These are phyloP conservation scores for Zanthoxylum bungeanum DNA, from an alignment of 345 rosid species.

Conservation along the genomic window DNA sequence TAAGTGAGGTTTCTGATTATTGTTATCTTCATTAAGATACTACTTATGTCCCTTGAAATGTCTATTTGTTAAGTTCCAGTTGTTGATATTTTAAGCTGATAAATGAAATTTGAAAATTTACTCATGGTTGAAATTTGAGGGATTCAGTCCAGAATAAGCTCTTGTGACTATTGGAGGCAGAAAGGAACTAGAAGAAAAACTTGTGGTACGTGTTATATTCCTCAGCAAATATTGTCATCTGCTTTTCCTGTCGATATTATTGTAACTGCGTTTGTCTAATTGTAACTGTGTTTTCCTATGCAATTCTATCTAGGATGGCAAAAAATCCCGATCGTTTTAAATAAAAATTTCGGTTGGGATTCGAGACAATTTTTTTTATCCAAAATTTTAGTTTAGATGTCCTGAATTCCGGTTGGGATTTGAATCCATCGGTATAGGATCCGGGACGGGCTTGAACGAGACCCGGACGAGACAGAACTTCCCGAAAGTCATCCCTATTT, in stretches of 20 bases:
- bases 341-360: too few species aligned
- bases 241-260: conserved; percentile 10
- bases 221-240: neutral
- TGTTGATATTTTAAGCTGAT: neutral
- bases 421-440: too few species aligned
- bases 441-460: too few species aligned
- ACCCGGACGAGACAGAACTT: too few species aligned
- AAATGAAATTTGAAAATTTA: conserved; percentile 6
- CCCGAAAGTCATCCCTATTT: too few species aligned
- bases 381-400: too few species aligned
- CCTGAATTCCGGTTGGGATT: too few species aligned
- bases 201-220: conserved; percentile 73
- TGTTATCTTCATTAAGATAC: neutral
- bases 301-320: too few species aligned
- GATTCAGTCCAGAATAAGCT: conserved; percentile 91
- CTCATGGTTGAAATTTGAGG: conserved; percentile 63
- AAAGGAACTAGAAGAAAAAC: conserved; percentile 93
- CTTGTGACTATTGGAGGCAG: conserved; percentile 91
- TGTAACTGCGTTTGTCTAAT: too few species aligned
- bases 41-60: neutral
- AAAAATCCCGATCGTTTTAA: too few species aligned
- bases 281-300: too few species aligned
- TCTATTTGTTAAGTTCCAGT: neutral
- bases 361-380: too few species aligned
- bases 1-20: neutral